Evolutionary conservation across 2,329 filamentous ascomycete genomes (phyloP).

Genomic region (Pezizomycotina sp.): DNA sequence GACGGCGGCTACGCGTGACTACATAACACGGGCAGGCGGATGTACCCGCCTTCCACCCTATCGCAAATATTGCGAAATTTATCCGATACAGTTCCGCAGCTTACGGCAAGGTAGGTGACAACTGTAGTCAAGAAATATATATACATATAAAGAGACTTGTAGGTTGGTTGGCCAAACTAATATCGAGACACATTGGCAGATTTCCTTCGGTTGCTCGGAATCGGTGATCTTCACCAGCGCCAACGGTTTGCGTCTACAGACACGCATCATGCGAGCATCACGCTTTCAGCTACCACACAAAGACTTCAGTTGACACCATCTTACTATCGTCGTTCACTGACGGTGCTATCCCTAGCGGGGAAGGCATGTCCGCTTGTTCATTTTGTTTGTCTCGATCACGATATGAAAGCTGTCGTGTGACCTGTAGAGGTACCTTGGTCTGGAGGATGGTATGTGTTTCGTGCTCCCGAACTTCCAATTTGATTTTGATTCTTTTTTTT

Average conservation of each 20-base stretch:
- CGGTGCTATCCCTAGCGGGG: slow-evolving; percentile 46
- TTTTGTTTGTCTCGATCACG: slow-evolving; percentile 55
- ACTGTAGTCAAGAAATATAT: no score
- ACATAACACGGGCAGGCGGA: slow-evolving; percentile 2
- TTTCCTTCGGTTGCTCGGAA: slow-evolving; percentile 47
- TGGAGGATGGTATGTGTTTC: no score
- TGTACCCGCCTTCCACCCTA: slow-evolving; percentile 43
- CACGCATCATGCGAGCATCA: slow-evolving; percentile 41
- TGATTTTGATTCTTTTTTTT: no score
- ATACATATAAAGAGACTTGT: no score
- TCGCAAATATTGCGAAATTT: slow-evolving; percentile 47
- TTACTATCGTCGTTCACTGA: slow-evolving; percentile 56
- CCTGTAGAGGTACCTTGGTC: slow-evolving; percentile 55
- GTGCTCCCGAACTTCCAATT: no score
- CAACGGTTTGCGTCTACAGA: slow-evolving; percentile 2
- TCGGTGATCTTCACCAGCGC: slow-evolving; percentile 26
- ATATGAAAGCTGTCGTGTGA: slow-evolving; percentile 56
- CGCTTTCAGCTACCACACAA: slow-evolving; percentile 47
- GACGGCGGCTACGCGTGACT: neutral
- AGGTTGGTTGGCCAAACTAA: no score
- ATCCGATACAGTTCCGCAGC: slow-evolving; percentile 51
- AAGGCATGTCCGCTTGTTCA: slow-evolving; percentile 54
- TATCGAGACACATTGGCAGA: no score
- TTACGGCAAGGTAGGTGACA: slow-evolving; percentile 48
- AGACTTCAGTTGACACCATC: slow-evolving; percentile 41